Evolutionary conservation across 2,329 filamentous ascomycete genomes (phyloP), one percentile per base, ranked within the genome.

Genomic region (Neofusicoccum kwambonambiense): DNA sequence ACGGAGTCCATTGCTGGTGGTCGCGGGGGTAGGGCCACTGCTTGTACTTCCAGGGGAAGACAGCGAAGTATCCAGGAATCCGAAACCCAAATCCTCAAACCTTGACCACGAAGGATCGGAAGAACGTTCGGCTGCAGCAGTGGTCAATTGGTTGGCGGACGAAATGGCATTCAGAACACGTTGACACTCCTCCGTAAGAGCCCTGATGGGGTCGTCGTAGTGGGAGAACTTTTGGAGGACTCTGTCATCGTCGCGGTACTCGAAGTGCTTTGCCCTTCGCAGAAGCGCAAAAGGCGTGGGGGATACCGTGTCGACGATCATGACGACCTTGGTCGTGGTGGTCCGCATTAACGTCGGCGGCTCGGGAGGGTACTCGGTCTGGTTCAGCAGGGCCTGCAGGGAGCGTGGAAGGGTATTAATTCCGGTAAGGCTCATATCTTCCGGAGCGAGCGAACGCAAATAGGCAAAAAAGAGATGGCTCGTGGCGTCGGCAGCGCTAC

Each of bases 401-500:
- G 95, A 97, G 74, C 93, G 90, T 8, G 95, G 95, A 15, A 99
- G 85, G 68, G 90, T 86, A 0, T 93, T 91, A 67, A 98, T 96
- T 52, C 91, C 91, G 68, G 87, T 91, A 61, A 90, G 82, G 35
- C 87, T 86, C 68, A 89, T 85, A 13, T 84, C 86, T 68, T 94
- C 90, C n/a, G 95, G 94, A 1, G 92, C 88, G 52, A 97, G 81
- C 0, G 93, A 97, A 71, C 95, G 87, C 54, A 99, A 86, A 76
- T 98, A 99, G 64, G 95, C 95, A 75, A 99, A 99, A 83, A 99
- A 99, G 63, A 99, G 82, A 81, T 99, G 95, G 73, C 93, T 97
- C 19, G 94, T 93, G 62, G 95, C 95, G 83, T 98, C 93, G 66
- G 95, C 95, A 67, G 94, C 93, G 73, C 91, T 96, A 72, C 34